A percentile compares a stretch with the other conserved stretches of the same genome.
These are phyloP conservation scores for Penicillium nucicola DNA, from an alignment of 495 filamentous ascomycete genomes.

Conservation along the genomic window DNA sequence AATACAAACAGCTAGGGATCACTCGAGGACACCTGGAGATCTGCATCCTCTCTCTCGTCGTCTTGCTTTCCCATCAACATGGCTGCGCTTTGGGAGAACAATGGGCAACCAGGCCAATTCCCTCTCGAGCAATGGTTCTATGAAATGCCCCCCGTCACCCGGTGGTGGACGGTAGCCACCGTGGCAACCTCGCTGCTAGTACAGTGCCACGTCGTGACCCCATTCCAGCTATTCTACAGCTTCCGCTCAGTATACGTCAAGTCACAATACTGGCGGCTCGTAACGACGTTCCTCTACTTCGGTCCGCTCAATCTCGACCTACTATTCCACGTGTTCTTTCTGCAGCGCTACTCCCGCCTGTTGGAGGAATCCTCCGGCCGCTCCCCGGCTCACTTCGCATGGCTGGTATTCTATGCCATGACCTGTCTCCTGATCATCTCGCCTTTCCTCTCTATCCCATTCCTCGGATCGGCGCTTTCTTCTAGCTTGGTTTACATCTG, in stretches of 20 bases:
- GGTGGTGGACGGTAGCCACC: constrained; percentile 94
- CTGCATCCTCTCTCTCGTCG: not conserved
- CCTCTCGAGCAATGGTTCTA: constrained; percentile 96
- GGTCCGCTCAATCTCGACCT: constrained; percentile 92
- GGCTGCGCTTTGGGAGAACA: constrained; percentile 48
- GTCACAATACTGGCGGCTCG: constrained; percentile 92
- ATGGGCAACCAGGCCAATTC: constrained; percentile 61
- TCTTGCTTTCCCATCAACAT: constrained; percentile 17
- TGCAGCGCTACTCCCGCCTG: constrained; percentile 92
- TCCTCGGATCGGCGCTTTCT: constrained; percentile 85
- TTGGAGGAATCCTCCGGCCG: constrained; percentile 90
- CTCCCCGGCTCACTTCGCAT: constrained; percentile 89
- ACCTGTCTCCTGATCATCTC: constrained; percentile 73
- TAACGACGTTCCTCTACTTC: constrained; percentile 96
- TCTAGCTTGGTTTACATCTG: constrained; percentile 97
- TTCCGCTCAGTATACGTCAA: constrained; percentile 87
- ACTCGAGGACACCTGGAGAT: not conserved
- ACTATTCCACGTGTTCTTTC: constrained; percentile 98
- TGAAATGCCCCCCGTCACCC: constrained; percentile 93
- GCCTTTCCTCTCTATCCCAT: constrained; percentile 79
- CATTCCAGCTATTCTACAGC: constrained; percentile 96
- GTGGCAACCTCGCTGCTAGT: constrained; percentile 85
- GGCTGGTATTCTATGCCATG: constrained; percentile 84
- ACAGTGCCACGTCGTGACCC: constrained; percentile 85
- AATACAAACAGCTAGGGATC: too few relatives aligned